Evolutionary conservation across 2,329 filamentous ascomycete species (phyloP).

Genomic region (Neofusicoccum kwambonambiense): DNA sequence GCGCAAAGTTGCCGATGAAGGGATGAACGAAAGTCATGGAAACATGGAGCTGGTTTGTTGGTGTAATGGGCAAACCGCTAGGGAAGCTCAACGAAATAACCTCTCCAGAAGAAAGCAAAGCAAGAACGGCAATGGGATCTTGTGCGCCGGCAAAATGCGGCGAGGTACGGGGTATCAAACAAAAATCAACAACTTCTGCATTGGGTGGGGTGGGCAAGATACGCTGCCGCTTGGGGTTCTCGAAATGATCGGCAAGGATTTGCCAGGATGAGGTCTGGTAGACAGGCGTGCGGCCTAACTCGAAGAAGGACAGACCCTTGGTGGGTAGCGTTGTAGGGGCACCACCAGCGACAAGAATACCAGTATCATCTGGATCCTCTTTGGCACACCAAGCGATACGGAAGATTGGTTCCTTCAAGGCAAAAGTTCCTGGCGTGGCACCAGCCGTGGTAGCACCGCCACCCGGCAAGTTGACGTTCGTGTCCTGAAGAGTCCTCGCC

Average conservation of each 20-base stretch:
- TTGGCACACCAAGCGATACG: constrained; percentile 92
- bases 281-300: constrained; percentile 82
- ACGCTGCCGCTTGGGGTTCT: constrained; percentile 68
- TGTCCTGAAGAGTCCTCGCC: constrained; percentile 75
- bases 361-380: constrained; percentile 89
- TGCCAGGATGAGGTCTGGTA: constrained; percentile 94
- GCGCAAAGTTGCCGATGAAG: constrained; percentile 71
- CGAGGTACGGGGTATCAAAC: constrained; percentile 75
- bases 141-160: constrained; percentile 86
- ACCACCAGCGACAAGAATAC: constrained; percentile 81
- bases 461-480: constrained; percentile 68
- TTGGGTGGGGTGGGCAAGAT: constrained; percentile 74
- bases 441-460: constrained; percentile 42
- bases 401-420: constrained; percentile 70
- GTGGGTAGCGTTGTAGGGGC: constrained; percentile 63
- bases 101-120: constrained; percentile 80
- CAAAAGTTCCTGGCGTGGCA: constrained; percentile 51
- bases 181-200: constrained; percentile 75
- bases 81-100: constrained; percentile 89
- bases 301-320: constrained; percentile 83
- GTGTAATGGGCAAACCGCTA: constrained; percentile 83
- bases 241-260: constrained; percentile 72
- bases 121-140: constrained; percentile 83
- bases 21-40: constrained; percentile 88
- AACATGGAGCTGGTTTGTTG: constrained; percentile 88